phyloP scores from a whole-genome alignment of 805 yeast species.

The Cyberlindnera nakhonratchasimensis region DNA sequence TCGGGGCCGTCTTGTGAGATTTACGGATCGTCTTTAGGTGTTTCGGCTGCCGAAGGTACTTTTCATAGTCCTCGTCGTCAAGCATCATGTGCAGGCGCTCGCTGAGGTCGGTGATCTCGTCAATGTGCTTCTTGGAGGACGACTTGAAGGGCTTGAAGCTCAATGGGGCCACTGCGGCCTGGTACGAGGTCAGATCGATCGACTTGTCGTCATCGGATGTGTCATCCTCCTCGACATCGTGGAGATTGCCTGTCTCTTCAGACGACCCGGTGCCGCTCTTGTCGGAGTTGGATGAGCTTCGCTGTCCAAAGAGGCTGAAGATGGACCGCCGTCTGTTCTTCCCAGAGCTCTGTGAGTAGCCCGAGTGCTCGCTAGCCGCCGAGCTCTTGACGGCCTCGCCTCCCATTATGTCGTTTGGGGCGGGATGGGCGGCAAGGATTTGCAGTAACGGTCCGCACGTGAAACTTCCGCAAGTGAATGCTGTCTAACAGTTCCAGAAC shows the following conservation, averaged over 20 bases:
- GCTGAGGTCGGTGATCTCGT: constrained; percentile 6
- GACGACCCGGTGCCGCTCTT: constrained; percentile 1
- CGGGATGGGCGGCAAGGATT: background rate
- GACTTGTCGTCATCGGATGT: constrained; percentile 22
- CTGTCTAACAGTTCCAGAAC: too few species aligned
- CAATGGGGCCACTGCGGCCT: constrained; percentile 18
- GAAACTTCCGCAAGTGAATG: too few species aligned
- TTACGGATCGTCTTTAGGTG: constrained; percentile 49
- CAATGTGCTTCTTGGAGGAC: background rate
- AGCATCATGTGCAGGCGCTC: constrained; percentile 10
- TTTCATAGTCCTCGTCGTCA: constrained; percentile 35
- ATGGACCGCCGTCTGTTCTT: constrained; percentile 4
- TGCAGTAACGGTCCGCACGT: background rate
- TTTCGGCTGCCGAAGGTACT: constrained; percentile 49
- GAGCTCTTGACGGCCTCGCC: constrained; percentile 1
- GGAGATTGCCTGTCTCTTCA: background rate
- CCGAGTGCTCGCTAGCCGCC: background rate
- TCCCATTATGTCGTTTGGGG: background rate
- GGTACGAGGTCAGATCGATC: constrained; percentile 14
- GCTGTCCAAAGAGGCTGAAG: constrained; percentile 10
- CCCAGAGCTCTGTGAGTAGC: background rate
- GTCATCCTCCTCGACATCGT: constrained; percentile 7
- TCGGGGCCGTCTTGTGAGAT: constrained; percentile 43
- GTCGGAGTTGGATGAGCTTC: background rate
- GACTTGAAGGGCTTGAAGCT: constrained; percentile 11